Evolutionary conservation across 2,329 filamentous ascomycete genomes (phyloP), one percentile per base, ranked within the genome.

Genomic region (Botrytis aclada): DNA sequence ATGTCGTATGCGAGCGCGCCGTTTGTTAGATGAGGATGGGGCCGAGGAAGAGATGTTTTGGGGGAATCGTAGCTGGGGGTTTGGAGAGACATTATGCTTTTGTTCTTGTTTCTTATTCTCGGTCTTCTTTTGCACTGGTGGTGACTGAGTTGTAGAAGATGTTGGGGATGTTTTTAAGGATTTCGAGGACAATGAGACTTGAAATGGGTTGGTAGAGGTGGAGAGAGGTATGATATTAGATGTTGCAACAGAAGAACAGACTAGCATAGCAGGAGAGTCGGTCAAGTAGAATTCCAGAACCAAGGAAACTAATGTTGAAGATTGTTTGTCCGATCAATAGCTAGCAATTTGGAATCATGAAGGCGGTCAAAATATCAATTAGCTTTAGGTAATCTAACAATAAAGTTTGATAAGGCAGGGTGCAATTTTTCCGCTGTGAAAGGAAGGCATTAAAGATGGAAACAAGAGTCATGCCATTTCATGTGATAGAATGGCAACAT

Each of bases 71-170:
- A 41, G 65, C 47, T 67, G 47, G 65, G 29, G 22, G 16, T 60
- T 66, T 72, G 51, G 32, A 72, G 70, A 58, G 70, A 72, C 70
- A 72, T 72, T 16, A 37, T 66, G 34, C 10, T 29, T 51, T 61
- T 34, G 14, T 39, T 61, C 32, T 51, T 56, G 20, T 22, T 29
- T 41, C 32, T 66, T 56, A 1, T 16, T 29, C 4, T 16, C 1
- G 12, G 51, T 41, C 25, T 54, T n/a, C n/a, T 37, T 29, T 39
- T 56, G 65, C 18, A 20, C 34, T 41, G 18, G 16, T 56, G 34
- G 25, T 51, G 64, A 51, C 22, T n/a, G 32, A 37, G 7, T 51
- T 14, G 16, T 29, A 22, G 34, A 32, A n/a, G 5, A 7, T 32
- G 16, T 39, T 32, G 3, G 51, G 12, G 34, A 54, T 3, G 18